Evolutionary conservation across 257 asterid genomes (phyloP).

Genomic region (Solanum chaucha): DNA sequence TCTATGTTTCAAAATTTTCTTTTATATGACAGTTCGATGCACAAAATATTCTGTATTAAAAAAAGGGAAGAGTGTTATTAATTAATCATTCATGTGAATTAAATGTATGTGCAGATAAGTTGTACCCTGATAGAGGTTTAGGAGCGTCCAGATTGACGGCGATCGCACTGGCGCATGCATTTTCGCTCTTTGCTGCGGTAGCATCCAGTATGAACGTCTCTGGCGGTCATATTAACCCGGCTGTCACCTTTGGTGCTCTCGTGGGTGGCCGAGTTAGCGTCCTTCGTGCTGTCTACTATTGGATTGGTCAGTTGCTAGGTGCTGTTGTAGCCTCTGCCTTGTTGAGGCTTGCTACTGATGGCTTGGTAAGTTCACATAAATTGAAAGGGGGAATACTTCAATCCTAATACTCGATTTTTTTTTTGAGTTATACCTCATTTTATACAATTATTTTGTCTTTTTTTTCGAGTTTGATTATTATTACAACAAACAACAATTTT

Average conservation of each 20-base stretch:
- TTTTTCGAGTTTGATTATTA: background rate
- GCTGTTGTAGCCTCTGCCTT: slow-evolving; percentile 67
- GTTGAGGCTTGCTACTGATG: slow-evolving; percentile 54
- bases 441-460: background rate
- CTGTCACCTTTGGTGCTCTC: slow-evolving; percentile 84
- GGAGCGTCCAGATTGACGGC: slow-evolving; percentile 48
- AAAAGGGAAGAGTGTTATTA: background rate
- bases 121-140: slow-evolving; percentile 37
- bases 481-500: background rate
- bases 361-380: slow-evolving; percentile 31
- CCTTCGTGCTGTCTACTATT: slow-evolving; percentile 69
- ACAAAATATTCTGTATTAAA: background rate
- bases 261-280: slow-evolving; percentile 76
- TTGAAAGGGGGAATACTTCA: no score
- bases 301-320: slow-evolving; percentile 91
- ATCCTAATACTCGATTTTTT: no score
- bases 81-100: background rate
- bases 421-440: no score
- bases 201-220: slow-evolving; percentile 84
- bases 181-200: slow-evolving; percentile 69
- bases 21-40: background rate
- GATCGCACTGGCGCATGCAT: slow-evolving; percentile 66
- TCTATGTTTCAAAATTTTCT: background rate
- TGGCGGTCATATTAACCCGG: slow-evolving; percentile 90
- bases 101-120: slow-evolving; percentile 27